A percentile compares a stretch with the other conserved stretches of the same genome.
Evolutionary conservation across 306 rosid species (phyloP).

Genomic region (Oemleria cerasiformis): DNA sequence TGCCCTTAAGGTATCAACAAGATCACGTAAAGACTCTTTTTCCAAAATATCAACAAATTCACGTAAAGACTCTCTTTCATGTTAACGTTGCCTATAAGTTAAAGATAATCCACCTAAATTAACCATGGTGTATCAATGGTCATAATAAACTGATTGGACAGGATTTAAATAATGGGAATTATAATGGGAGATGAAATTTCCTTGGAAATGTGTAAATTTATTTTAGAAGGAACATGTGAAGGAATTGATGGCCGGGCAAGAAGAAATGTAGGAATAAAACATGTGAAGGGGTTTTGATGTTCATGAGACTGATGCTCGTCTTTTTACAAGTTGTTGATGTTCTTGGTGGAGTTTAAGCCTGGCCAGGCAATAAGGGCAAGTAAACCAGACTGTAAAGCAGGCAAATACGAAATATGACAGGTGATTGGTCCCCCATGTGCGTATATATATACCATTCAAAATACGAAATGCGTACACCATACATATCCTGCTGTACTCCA

Average conservation of each 20-base stretch:
- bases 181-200: neutral
- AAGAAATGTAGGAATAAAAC: neutral
- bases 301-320: neutral
- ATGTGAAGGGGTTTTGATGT: conserved; percentile 5
- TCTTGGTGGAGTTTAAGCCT: conserved; percentile 12
- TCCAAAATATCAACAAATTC: too few species aligned
- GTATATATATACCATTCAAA: neutral
- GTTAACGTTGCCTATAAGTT: neutral
- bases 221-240: conserved; percentile 16
- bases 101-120: neutral
- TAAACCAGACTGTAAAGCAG: conserved; percentile 34
- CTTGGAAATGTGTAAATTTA: neutral
- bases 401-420: neutral
- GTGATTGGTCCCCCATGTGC: neutral
- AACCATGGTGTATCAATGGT: neutral
- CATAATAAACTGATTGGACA: neutral
- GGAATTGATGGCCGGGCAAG: conserved; percentile 1
- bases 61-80: too few species aligned
- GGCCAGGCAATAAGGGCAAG: conserved; percentile 27
- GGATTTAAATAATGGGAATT: neutral
- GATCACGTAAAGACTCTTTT: too few species aligned
- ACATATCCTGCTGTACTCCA: neutral
- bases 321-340: conserved; percentile 1
- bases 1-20: too few species aligned
- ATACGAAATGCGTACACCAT: neutral